Evolutionary conservation across 2,329 filamentous ascomycete genomes (phyloP), one percentile per base, ranked within the genome.

Genomic region (Colletotrichum liriopes): DNA sequence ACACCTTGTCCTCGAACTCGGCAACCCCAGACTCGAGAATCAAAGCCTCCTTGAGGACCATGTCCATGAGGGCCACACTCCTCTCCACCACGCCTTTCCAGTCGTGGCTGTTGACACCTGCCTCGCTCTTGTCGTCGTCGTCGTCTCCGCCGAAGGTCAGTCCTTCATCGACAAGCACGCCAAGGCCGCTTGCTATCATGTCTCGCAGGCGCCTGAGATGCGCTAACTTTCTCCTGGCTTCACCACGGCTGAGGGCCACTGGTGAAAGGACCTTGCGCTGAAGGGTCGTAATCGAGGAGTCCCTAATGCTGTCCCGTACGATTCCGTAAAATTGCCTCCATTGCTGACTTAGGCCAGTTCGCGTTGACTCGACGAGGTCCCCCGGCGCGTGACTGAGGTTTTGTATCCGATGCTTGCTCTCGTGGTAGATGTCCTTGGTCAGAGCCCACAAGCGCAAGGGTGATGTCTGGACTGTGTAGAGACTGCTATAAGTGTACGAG

Each of bases 391-490:
- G 68, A 54, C 69, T 67, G 14, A 76, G 75, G 12, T 73, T 72
- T 29, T 80, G 75, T 47, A 81, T 77, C 62, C 82, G 80, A 45
- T 79, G 72, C 43, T 74, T 74, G 62, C 86, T 92, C 77, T 94
- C 91, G 56, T 81, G 80, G 79, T 93, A 95, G 43, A 97, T 88
- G 58, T 93, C 92, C 77, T 88, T 88, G 9, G 89, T 85, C 89
- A 93, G 94, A 3, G 86, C 84, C 90, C 91, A 96, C 43, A 98
- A 81, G 23, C 93, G 88, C 51, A 92, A 77, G 0, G 96, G 96
- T 0, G 93, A 94, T 0, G 92, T 98, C 81, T 99, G 96, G 11
- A 97, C 83, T 18, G 94, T 93, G 82, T 98, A 98, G 4, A 98
- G 80, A 41, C 91, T 92, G 75, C 93, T 95, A 78, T 93, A 94